Percentiles rank a stretch among this genome's conserved stretches.
Evolutionary conservation across 306 rosid genomes (phyloP).

Genomic region (Quercus parvula): DNA sequence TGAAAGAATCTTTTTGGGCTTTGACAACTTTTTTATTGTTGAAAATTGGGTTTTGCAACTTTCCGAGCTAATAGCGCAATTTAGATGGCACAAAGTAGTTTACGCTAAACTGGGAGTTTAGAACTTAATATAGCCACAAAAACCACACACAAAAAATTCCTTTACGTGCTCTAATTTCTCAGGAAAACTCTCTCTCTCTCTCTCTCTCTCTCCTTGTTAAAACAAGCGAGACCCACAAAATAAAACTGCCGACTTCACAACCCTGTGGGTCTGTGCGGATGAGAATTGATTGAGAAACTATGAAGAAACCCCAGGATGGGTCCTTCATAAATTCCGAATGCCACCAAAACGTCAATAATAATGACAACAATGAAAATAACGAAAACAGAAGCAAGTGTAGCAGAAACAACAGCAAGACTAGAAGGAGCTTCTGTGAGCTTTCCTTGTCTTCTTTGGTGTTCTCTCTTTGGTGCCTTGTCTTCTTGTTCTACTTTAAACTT

Average conservation of each 20-base stretch:
- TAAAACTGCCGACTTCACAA: neutral
- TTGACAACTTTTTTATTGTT: too few relatives aligned
- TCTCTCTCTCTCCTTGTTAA: neutral
- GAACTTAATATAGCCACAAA: constrained; percentile 6
- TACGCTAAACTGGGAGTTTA: constrained; percentile 6
- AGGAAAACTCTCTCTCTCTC: neutral
- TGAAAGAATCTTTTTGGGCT: too few relatives aligned
- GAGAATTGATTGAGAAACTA: constrained; percentile 30
- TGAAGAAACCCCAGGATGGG: constrained; percentile 45
- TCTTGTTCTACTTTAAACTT: constrained; percentile 53
- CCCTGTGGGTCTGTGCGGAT: constrained; percentile 1
- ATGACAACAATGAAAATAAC: neutral
- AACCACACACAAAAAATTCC: neutral
- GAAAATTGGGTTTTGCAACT: too few relatives aligned
- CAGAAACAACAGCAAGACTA: constrained; percentile 7
- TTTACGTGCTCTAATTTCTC: neutral
- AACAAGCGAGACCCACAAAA: neutral
- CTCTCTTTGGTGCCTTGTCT: constrained; percentile 61
- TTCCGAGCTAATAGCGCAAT: too few relatives aligned
- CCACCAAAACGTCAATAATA: neutral
- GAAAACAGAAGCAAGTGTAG: neutral
- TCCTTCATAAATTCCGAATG: constrained; percentile 27
- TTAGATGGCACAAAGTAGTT: constrained; percentile 13
- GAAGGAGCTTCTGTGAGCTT: constrained; percentile 48
- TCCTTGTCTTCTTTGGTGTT: constrained; percentile 66